Conservation (phyloP, 148 eudicot species). For the Camellia granthamiana region DNA sequence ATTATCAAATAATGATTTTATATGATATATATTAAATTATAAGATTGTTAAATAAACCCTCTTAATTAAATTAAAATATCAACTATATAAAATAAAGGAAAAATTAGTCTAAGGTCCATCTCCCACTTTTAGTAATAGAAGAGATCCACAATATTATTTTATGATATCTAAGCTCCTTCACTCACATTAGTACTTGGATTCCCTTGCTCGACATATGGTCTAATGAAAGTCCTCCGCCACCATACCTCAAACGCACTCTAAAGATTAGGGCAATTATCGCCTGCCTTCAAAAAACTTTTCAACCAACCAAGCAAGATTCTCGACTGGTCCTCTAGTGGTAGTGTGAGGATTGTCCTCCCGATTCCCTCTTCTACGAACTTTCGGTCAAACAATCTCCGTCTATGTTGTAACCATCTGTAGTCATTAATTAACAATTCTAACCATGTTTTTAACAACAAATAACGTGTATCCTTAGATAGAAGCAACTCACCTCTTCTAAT, state of each 20-base stretch:
- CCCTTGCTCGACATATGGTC: conserved; percentile 59
- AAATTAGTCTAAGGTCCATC: no score
- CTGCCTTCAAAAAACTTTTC: conserved; percentile 64
- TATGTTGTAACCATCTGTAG: conserved; percentile 85
- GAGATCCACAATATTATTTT: no score
- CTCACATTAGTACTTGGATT: conserved; percentile 23
- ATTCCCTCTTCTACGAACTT: conserved; percentile 92
- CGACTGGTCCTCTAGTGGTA: conserved; percentile 92
- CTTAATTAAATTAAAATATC: no score
- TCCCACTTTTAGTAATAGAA: no score
- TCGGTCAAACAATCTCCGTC: conserved; percentile 75
- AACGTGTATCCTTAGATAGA: conserved; percentile 73
- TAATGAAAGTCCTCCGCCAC: conserved; percentile 91
- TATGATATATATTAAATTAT: no score
- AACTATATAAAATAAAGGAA: no score
- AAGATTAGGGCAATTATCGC: conserved; percentile 89
- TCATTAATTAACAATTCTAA: conserved; percentile 78
- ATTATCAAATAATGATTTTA: no score
- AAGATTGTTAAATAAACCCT: no score
- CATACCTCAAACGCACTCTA: conserved; percentile 93
- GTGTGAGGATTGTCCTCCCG: conserved; percentile 81
- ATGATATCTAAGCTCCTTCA: background rate
- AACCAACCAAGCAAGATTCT: conserved; percentile 76
- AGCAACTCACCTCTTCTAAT: conserved; percentile 86
- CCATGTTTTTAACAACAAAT: conserved; percentile 62